These are phyloP conservation scores for Fusarium sp. DNA, from an alignment of 2,329 filamentous ascomycete genomes.

Conservation along the genomic window DNA sequence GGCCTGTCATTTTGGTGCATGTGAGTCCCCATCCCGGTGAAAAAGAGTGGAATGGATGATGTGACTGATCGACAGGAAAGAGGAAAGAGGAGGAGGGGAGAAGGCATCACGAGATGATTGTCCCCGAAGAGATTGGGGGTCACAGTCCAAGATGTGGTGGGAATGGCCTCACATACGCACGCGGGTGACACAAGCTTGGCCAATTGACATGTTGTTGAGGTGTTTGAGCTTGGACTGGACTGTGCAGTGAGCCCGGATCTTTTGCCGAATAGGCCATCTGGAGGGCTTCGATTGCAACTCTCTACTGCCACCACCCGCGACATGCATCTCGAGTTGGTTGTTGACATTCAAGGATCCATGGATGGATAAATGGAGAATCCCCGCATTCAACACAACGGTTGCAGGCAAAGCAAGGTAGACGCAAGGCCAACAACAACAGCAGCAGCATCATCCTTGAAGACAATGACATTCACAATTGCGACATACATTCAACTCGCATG, in stretches of 20 bases:
- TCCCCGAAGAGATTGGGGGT: conserved; percentile 1
- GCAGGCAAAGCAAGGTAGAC: neutral
- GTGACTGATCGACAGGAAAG: conserved; percentile 20
- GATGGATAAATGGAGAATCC: neutral
- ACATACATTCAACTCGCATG: neutral
- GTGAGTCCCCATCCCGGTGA: conserved; percentile 17
- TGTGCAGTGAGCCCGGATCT: neutral
- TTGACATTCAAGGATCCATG: neutral
- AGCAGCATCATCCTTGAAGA: conserved; percentile 24
- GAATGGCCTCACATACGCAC: conserved; percentile 28
- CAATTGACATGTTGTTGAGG: neutral
- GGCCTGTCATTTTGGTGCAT: conserved; percentile 19
- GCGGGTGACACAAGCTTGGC: neutral
- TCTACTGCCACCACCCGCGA: conserved; percentile 17
- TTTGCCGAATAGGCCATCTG: conserved; percentile 4
- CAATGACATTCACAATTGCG: neutral
- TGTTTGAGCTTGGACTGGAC: neutral
- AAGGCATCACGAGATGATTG: conserved; percentile 9
- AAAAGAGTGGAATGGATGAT: conserved; percentile 5
- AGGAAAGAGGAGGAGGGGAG: conserved; percentile 8
- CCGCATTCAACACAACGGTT: conserved; percentile 4
- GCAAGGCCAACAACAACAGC: conserved; percentile 3
- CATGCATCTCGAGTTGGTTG: neutral
- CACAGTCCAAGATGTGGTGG: conserved; percentile 5
- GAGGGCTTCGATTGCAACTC: neutral